Evolutionary conservation across 2,329 filamentous ascomycete species (phyloP).

Genomic region (Claviceps paspali): DNA sequence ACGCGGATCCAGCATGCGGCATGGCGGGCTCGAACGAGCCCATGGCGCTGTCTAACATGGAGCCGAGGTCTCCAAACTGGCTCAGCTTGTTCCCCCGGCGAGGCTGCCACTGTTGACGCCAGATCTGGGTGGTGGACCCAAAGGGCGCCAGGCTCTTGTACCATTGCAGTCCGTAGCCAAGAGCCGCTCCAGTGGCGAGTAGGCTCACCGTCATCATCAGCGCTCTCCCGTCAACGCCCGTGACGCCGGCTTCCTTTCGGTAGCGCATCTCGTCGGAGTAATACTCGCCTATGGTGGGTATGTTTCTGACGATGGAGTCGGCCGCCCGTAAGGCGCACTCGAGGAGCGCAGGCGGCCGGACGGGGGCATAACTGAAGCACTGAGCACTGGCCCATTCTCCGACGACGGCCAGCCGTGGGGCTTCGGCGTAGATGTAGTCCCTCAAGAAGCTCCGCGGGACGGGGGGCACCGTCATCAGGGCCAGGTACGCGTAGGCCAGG

Average conservation of each 20-base stretch:
- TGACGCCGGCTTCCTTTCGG: conserved; percentile 18
- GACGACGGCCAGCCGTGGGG: conserved; percentile 17
- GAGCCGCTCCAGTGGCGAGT: conserved; percentile 21
- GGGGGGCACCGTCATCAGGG: conserved; percentile 45
- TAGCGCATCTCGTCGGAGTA: conserved; percentile 23
- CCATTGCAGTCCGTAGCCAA: conserved; percentile 23
- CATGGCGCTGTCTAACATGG: conserved; percentile 24
- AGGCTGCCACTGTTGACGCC: conserved; percentile 18
- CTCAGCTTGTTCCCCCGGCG: conserved; percentile 19
- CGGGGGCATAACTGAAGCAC: conserved; percentile 11
- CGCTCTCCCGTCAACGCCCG: conserved; percentile 18
- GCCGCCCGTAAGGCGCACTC: conserved; percentile 16
- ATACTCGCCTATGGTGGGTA: conserved; percentile 20
- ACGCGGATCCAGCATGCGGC: conserved; percentile 4
- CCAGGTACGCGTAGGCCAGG: conserved; percentile 64
- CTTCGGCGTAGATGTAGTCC: conserved; percentile 23
- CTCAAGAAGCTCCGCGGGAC: conserved; percentile 28
- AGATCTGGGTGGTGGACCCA: conserved; percentile 28
- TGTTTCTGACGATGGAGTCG: conserved; percentile 20
- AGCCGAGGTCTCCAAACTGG: conserved; percentile 31
- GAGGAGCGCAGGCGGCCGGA: conserved; percentile 8
- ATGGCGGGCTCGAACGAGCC: conserved; percentile 11
- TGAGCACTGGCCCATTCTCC: conserved; percentile 11
- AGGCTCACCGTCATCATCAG: conserved; percentile 18
- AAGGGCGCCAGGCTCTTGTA: conserved; percentile 29